Evolutionary conservation across 768 basidiomycete species (phyloP), one percentile per base, ranked within the genome.

Genomic region (Mycena rebaudengoi): DNA sequence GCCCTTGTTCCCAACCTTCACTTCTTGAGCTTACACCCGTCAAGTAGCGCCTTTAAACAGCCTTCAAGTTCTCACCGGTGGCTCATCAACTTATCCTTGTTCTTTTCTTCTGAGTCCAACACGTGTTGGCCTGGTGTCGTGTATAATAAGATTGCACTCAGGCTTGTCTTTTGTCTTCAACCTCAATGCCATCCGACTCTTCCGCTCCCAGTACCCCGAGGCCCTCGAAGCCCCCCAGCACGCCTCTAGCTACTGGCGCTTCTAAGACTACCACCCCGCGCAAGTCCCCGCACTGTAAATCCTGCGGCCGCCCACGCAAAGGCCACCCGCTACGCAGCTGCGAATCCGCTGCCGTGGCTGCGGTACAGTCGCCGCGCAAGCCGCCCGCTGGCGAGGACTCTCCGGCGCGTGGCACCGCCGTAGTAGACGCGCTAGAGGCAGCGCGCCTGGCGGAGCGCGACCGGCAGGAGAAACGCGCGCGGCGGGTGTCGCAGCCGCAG

Each of bases 271-370:
- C 11, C 23, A 68, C 66, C 20, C 66, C 62, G 10, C 66, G 66
- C 30, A 64, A 61, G 37, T 57, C 66, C 12, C 66, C 66, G 18
- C 66, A 64, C 35, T 68, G 66, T 59, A 68, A 68, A 43, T 61
- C 66, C 45, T 68, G 66, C 21, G 66, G 66, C 14, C 62, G 66
- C 16, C 66, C 66, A 7, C 66, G 66, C 13, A 68, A 68, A 48
- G 66, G 66, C 46, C 66, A 68, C 32, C 66, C 62, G 33, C 59
- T 60, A 13, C 33, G 66, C 29, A 26, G 58, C 12, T 68, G 65
- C 51, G 54, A 53, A 16, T 21, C 30, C 14, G 33, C 25, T n/a
- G 54, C n/a, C n/a, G n/a, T n/a, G n/a, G n/a, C n/a, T n/a, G n/a
- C n/a, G n/a, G n/a, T n/a, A n/a, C n/a, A n/a, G n/a, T n/a, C n/a